Percentiles rank a stretch among this genome's conserved stretches.
phyloP scores from a whole-genome alignment of 345 rosid genomes.

The Populus davidiana region DNA sequence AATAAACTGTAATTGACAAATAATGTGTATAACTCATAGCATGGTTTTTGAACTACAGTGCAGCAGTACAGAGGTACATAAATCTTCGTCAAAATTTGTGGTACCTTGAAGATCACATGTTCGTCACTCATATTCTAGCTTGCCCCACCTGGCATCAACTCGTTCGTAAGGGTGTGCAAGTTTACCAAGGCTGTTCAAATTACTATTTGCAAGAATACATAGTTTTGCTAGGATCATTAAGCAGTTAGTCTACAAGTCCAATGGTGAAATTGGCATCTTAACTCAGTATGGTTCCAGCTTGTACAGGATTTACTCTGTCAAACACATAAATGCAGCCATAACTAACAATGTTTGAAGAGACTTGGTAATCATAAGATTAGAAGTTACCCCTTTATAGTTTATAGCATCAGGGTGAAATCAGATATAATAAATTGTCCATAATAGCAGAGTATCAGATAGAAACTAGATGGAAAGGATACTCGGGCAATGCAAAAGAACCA shows the following conservation, averaged over 20 bases:
- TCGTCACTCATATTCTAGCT: constrained; percentile 85
- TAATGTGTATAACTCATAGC: not conserved
- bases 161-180: constrained; percentile 70
- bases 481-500: no score
- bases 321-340: constrained; percentile 14
- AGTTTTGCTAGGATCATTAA: not conserved
- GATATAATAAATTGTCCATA: not conserved
- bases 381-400: not conserved
- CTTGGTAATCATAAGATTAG: not conserved
- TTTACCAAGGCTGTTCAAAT: constrained; percentile 65
- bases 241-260: not conserved
- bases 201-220: not conserved
- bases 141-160: constrained; percentile 98
- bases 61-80: not conserved
- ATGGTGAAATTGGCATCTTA: not conserved
- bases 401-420: not conserved
- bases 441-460: constrained; percentile 1
- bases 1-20: not conserved
- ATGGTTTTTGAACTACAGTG: not conserved
- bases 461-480: not conserved
- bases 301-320: constrained; percentile 74
- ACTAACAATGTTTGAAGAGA: not conserved
- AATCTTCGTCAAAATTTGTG: constrained; percentile 17
- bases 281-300: constrained; percentile 59
- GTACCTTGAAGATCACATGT: constrained; percentile 79